Conservation (phyloP, 345 rosid species). For the Odontarrhena argentea region DNA sequence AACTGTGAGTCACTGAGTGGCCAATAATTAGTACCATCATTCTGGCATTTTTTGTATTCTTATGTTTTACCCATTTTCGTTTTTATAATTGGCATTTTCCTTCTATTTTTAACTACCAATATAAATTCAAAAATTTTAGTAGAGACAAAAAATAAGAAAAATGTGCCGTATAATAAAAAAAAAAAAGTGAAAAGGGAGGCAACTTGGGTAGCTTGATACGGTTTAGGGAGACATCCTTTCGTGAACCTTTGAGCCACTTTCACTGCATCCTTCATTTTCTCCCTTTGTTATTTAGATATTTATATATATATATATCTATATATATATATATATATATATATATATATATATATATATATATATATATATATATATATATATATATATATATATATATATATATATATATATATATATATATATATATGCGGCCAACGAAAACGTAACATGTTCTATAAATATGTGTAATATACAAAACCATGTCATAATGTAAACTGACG, state of each 20-base stretch:
- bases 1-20: neutral
- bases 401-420: neutral
- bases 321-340: neutral
- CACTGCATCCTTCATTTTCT: neutral
- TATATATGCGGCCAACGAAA: neutral
- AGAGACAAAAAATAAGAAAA: slow-evolving; percentile 20
- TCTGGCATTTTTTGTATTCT: neutral
- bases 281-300: neutral
- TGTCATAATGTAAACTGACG: neutral
- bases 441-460: neutral
- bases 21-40: slow-evolving; percentile 1
- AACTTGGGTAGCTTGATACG: slow-evolving; percentile 32
- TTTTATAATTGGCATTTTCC: too few relatives aligned
- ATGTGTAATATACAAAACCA: neutral
- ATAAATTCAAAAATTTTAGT: too few relatives aligned
- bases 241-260: slow-evolving; percentile 53
- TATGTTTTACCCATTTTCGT: neutral
- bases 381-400: neutral
- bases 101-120: too few relatives aligned
- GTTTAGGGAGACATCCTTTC: slow-evolving; percentile 44
- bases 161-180: neutral
- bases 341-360: neutral
- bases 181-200: slow-evolving; percentile 43
- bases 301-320: neutral
- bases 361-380: neutral